Evolutionary conservation across 2,329 filamentous ascomycete species (phyloP).

Genomic region (Pestalotiopsis sp.): DNA sequence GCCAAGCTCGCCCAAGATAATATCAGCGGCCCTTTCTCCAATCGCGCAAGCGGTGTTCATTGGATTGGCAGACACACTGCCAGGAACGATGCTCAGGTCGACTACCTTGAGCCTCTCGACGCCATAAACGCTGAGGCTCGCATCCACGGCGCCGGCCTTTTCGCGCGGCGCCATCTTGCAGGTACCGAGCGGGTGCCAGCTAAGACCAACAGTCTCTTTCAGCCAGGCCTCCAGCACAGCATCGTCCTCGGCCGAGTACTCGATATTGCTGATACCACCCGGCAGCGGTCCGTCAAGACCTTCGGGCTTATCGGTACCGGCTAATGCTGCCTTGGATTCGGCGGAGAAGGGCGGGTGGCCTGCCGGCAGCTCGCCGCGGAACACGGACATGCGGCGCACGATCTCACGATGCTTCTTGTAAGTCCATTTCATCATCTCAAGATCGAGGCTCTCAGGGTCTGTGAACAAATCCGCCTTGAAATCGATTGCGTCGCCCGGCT

Average conservation of each 20-base stretch:
- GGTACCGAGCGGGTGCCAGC: slow-evolving; percentile 39
- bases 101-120: slow-evolving; percentile 35
- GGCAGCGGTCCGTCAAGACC: slow-evolving; percentile 29
- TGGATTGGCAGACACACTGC: slow-evolving; percentile 40
- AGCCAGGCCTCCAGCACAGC: slow-evolving; percentile 39
- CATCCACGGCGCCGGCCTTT: slow-evolving; percentile 36
- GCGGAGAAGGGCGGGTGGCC: slow-evolving; percentile 45
- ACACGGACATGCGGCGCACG: slow-evolving; percentile 53
- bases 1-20: slow-evolving; percentile 32
- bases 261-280: slow-evolving; percentile 38
- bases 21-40: slow-evolving; percentile 42
- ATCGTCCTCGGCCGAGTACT: slow-evolving; percentile 44
- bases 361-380: slow-evolving; percentile 43
- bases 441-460: slow-evolving; percentile 54
- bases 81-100: slow-evolving; percentile 27
- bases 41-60: slow-evolving; percentile 44
- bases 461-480: slow-evolving; percentile 58
- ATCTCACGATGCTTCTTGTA: slow-evolving; percentile 68
- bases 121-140: slow-evolving; percentile 35
- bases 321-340: slow-evolving; percentile 36
- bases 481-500: slow-evolving; percentile 42
- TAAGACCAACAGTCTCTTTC: slow-evolving; percentile 31
- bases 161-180: slow-evolving; percentile 35
- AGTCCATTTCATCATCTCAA: slow-evolving; percentile 59
- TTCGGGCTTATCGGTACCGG: slow-evolving; percentile 18